phyloP scores from a whole-genome alignment of 495 filamentous ascomycete genomes.

The Tuber aestivum region DNA sequence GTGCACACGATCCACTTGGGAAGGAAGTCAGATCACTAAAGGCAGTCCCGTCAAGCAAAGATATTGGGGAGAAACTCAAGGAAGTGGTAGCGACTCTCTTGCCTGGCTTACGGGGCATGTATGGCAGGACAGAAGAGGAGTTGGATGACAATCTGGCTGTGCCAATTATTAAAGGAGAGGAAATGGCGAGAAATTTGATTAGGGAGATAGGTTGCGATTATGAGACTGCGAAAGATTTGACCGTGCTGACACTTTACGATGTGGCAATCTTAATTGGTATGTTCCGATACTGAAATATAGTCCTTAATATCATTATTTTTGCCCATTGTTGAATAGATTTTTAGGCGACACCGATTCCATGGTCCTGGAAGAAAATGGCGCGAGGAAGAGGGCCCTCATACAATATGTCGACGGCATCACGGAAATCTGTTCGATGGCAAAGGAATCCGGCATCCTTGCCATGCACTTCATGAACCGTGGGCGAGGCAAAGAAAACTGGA shows the following conservation, averaged over 20 bases:
- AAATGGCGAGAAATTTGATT: not conserved
- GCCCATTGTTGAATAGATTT: not conserved
- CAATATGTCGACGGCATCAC: constrained; percentile 57
- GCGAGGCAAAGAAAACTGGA: constrained; percentile 50
- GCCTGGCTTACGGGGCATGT: not conserved
- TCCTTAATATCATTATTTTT: not conserved
- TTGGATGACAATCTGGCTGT: not conserved
- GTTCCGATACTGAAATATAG: not conserved
- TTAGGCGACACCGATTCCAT: constrained; percentile 64
- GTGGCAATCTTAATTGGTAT: constrained; percentile 26
- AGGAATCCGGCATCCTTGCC: constrained; percentile 56
- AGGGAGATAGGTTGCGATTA: not conserved
- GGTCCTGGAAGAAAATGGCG: constrained; percentile 52
- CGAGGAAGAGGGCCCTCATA: constrained; percentile 56
- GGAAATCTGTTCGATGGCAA: constrained; percentile 58
- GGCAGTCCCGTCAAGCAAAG: too few relatives aligned
- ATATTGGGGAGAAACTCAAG: not conserved
- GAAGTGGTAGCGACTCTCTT: not conserved
- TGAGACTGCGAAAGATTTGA: constrained; percentile 13
- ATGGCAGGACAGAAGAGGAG: not conserved
- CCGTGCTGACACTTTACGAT: constrained; percentile 25
- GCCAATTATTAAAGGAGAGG: not conserved
- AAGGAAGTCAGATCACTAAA: too few relatives aligned
- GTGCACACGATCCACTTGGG: too few relatives aligned
- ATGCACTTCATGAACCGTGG: constrained; percentile 61